Percentiles rank a stretch among this genome's conserved stretches.
Conservation (phyloP, 768 basidiomycete species). For the Boletus rufocinnamomeus region DNA sequence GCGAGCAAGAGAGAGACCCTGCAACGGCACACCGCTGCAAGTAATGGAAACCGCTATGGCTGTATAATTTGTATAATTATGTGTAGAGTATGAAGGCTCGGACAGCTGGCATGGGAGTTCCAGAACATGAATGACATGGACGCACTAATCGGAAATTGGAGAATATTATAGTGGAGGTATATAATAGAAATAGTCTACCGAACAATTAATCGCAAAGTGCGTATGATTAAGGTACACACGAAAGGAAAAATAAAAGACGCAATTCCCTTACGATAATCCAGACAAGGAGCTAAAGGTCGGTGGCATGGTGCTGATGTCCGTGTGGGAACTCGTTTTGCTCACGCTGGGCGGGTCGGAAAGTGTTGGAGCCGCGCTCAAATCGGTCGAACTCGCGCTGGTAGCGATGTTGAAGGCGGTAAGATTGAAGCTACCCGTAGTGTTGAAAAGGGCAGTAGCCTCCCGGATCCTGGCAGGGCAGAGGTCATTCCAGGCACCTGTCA, state of each 20-base stretch:
- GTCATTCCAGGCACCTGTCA: conserved; percentile 21
- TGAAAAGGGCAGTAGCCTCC: conserved; percentile 22
- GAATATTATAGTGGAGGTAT: not conserved
- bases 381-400: not conserved
- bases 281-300: conserved; percentile 15
- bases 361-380: not conserved
- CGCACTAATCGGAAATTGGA: not conserved
- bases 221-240: not conserved
- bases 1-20: too few species aligned
- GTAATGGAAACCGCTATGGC: not conserved
- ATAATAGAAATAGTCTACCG: not conserved
- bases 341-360: not conserved
- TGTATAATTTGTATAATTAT: not conserved
- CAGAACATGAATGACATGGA: not conserved
- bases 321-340: conserved; percentile 8
- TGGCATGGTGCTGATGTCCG: conserved; percentile 23
- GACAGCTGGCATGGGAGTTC: not conserved
- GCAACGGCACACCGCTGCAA: not conserved
- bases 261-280: not conserved
- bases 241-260: not conserved
- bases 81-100: not conserved
- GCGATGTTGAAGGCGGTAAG: conserved; percentile 15
- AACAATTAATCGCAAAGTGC: not conserved
- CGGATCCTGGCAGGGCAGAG: conserved; percentile 23
- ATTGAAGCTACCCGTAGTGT: conserved; percentile 22